Evolutionary conservation across 2,329 filamentous ascomycete genomes (phyloP).

Genomic region (Fusarium caatingaense): DNA sequence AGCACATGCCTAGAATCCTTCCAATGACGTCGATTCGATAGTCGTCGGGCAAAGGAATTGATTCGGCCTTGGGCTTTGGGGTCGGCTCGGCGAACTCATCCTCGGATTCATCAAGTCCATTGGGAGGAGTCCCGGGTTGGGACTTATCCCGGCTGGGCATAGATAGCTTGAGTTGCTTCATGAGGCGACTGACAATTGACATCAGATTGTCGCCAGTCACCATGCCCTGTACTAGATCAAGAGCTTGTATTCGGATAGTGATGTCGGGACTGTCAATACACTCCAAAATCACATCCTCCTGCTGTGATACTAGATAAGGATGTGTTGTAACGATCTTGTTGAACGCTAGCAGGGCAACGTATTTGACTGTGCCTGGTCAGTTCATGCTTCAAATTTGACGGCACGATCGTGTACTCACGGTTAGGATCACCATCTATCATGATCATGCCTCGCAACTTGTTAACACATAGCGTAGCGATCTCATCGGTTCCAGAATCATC

Average conservation of each 20-base stretch:
- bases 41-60: constrained; percentile 80
- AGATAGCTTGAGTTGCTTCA: constrained; percentile 83
- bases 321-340: constrained; percentile 94
- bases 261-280: constrained; percentile 97
- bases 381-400: not conserved
- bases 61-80: constrained; percentile 50
- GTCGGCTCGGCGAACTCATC: constrained; percentile 57
- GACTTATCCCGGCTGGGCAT: constrained; percentile 62
- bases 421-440: constrained; percentile 94
- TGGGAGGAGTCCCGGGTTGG: constrained; percentile 58
- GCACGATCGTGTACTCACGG: constrained; percentile 64
- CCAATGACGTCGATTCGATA: constrained; percentile 87
- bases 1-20: constrained; percentile 89
- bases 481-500: constrained; percentile 89
- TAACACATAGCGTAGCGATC: constrained; percentile 91
- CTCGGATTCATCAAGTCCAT: constrained; percentile 60
- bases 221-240: constrained; percentile 94
- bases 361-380: constrained; percentile 77
- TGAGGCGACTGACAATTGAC: constrained; percentile 84
- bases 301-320: constrained; percentile 86
- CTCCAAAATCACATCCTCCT: constrained; percentile 95
- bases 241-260: constrained; percentile 90
- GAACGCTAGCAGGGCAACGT: constrained; percentile 93
- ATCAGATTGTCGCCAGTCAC: constrained; percentile 88
- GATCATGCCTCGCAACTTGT: constrained; percentile 93